Evolutionary conservation across 2,329 filamentous ascomycete genomes (phyloP).

Genomic region (Zarea fungicola): DNA sequence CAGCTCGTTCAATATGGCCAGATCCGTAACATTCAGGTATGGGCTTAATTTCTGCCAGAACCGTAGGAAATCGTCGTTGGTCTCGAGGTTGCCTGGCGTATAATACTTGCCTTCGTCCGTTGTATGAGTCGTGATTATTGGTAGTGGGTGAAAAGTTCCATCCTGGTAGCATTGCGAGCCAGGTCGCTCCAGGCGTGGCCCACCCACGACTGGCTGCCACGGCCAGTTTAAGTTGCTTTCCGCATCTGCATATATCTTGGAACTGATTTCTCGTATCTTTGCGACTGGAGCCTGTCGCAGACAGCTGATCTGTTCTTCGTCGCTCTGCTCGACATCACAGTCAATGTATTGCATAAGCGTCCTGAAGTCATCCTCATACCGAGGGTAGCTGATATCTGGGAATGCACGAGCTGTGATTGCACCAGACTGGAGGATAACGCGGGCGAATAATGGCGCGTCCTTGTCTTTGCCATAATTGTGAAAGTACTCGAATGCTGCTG

Average conservation of each 20-base stretch:
- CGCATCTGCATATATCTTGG: constrained; percentile 32
- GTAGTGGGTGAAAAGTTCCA: constrained; percentile 31
- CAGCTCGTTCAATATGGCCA: constrained; percentile 23
- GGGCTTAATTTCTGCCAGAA: constrained; percentile 31
- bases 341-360: constrained; percentile 25
- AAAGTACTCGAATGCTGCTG: constrained; percentile 33
- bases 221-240: constrained; percentile 40
- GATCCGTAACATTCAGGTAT: constrained; percentile 25
- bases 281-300: constrained; percentile 31
- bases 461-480: constrained; percentile 30
- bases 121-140: constrained; percentile 31
- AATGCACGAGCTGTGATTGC: constrained; percentile 33
- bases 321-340: constrained; percentile 22
- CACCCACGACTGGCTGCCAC: constrained; percentile 42
- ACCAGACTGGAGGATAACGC: constrained; percentile 32
- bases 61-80: constrained; percentile 30
- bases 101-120: constrained; percentile 33
- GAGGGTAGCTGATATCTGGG: constrained; percentile 28
- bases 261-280: constrained; percentile 32
- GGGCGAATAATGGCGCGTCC: constrained; percentile 27
- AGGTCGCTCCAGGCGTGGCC: constrained; percentile 40
- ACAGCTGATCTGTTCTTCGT: constrained; percentile 32
- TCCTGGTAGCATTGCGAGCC: constrained; percentile 37
- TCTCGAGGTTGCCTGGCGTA: constrained; percentile 28
- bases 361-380: constrained; percentile 28